Evolutionary conservation across 768 basidiomycete genomes (phyloP), one percentile per base, ranked within the genome.

Genomic region (Rickenella mellea): DNA sequence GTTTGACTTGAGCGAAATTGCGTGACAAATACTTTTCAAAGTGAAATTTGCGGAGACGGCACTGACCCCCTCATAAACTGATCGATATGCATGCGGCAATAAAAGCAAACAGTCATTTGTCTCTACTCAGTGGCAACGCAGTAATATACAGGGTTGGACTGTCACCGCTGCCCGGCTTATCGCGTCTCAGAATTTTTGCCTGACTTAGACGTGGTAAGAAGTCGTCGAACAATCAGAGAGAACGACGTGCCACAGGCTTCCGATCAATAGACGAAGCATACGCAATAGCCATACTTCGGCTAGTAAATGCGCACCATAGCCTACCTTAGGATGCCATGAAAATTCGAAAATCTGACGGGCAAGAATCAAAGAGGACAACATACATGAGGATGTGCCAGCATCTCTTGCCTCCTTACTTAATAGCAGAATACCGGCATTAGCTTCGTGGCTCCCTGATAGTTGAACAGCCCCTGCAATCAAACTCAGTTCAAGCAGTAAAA

Each of bases 261-360:
- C 68, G 65, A 41, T 68, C 60, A 30, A 53, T 51, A 26, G 76
- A 68, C 14, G 80, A 77, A 14, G 73, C 74, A 51, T 80, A 86
- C 24, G 73, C 84, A 41, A 89, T 66, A 0, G 86, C 83, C 84
- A 90, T 87, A 55, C 81, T 84, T 15, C 76, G 67, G 20, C 87
- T 80, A 6, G 87, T 89, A 60, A 89, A 90, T 29, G 77, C 83
- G 54, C 86, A 88, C 83, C 84, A 89, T 27, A 88, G 59, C 26
- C 83, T 36, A 3, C 19, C 33, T 14, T 15, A 3, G 24, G 15
- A 75, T 24, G 71, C 85, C 83, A 33, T 21, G 35, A 24, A 17
- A 28, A 40, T 21, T 39, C 29, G 20, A 28, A 20, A 14, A 24
- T 20, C 9, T 15, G n/a, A 4, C 39, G 31, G 9, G 25, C n/a